phyloP scores from a whole-genome alignment of 176 grass and related monocot genomes.

The Paspalum notatum region DNA sequence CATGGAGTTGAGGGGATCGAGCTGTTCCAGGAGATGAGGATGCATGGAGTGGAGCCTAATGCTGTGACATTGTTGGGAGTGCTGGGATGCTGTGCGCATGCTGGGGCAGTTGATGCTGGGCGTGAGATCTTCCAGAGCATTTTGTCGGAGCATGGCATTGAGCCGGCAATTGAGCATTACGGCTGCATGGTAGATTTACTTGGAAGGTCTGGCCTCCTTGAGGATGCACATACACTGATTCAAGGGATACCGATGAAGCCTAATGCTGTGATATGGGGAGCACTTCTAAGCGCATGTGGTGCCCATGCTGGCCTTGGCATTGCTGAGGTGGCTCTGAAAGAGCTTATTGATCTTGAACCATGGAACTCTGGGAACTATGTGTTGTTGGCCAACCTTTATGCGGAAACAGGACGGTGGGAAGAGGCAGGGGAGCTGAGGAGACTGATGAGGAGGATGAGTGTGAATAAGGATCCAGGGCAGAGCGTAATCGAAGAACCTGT shows the following conservation, averaged over 20 bases:
- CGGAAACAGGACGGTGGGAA: slow-evolving; percentile 48
- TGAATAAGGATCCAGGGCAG: slow-evolving; percentile 52
- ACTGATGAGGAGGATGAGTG: slow-evolving; percentile 62
- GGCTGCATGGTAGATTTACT: slow-evolving; percentile 66
- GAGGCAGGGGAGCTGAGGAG: slow-evolving; percentile 49
- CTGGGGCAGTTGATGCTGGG: slow-evolving; percentile 52
- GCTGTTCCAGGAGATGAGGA: slow-evolving; percentile 51
- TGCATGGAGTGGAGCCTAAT: slow-evolving; percentile 35
- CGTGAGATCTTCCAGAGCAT: slow-evolving; percentile 44
- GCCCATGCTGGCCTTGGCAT: slow-evolving; percentile 41
- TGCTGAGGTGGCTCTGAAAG: slow-evolving; percentile 59
- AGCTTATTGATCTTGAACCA: slow-evolving; percentile 64
- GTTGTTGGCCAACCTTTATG: slow-evolving; percentile 60
- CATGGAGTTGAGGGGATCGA: slow-evolving; percentile 45
- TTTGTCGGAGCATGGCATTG: slow-evolving; percentile 39
- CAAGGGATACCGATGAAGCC: slow-evolving; percentile 49
- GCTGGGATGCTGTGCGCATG: slow-evolving; percentile 62
- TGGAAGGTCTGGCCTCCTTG: slow-evolving; percentile 52
- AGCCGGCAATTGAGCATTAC: slow-evolving; percentile 55
- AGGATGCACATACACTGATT: slow-evolving; percentile 51
- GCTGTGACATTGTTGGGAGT: slow-evolving; percentile 54
- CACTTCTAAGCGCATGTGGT: slow-evolving; percentile 50
- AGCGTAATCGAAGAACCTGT: slow-evolving; percentile 40
- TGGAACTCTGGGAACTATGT: slow-evolving; percentile 67
- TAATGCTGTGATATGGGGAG: slow-evolving; percentile 58